Conservation (phyloP, 148 eudicot species). For the Amaranthus hypochondriacus region DNA sequence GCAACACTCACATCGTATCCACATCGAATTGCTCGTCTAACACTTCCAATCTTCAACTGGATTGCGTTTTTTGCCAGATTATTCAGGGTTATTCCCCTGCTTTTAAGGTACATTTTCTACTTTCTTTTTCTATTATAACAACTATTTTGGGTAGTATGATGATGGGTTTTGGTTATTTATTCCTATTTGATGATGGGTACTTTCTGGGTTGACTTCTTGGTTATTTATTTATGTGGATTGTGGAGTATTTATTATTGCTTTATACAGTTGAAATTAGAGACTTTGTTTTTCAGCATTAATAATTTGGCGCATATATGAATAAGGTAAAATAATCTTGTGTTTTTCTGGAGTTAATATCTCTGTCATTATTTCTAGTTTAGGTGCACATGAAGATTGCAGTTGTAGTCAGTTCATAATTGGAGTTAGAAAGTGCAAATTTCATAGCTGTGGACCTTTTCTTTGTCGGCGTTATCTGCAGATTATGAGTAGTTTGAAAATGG, state of each 20-base stretch:
- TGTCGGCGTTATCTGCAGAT: too few species aligned
- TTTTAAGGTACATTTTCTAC: slow-evolving; percentile 48
- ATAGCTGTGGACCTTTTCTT: neutral
- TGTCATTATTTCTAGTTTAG: neutral
- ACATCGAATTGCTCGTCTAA: slow-evolving; percentile 32
- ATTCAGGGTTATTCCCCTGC: slow-evolving; percentile 66
- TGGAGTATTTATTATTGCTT: neutral
- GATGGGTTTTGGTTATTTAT: too few species aligned
- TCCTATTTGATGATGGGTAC: slow-evolving; percentile 5
- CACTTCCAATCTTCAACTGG: slow-evolving; percentile 8
- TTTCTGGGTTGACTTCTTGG: neutral
- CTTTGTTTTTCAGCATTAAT: neutral
- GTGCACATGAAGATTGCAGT: neutral
- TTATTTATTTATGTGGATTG: neutral
- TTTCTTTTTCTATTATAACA: neutral
- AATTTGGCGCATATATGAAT: neutral
- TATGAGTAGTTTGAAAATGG: too few species aligned
- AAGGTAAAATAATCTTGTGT: neutral
- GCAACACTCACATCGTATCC: slow-evolving; percentile 22
- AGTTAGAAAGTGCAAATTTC: neutral
- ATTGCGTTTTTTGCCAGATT: slow-evolving; percentile 75
- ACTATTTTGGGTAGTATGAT: neutral
- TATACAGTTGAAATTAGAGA: neutral
- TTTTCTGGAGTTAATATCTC: neutral
- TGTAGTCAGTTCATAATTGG: slow-evolving; percentile 1